These are phyloP conservation scores for Populus hybrid DNA, from an alignment of 441 rosid genomes.

Conservation along the genomic window DNA sequence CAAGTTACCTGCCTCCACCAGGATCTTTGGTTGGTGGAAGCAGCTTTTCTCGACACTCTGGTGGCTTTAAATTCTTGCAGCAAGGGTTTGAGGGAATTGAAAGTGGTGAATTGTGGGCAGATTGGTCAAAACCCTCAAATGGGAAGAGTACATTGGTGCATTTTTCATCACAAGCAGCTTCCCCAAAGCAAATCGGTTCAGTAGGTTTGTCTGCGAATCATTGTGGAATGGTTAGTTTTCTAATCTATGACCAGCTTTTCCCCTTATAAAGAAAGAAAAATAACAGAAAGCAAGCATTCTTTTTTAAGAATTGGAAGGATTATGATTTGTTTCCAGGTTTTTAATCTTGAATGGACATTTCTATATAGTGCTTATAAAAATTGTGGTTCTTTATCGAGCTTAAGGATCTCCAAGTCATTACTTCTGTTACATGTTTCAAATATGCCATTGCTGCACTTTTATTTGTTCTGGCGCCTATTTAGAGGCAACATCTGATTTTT, in stretches of 20 bases:
- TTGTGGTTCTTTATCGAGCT: background rate
- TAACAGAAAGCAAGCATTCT: background rate
- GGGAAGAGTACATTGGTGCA: constrained; percentile 31
- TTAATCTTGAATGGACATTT: background rate
- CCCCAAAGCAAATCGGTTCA: constrained; percentile 28
- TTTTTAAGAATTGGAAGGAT: background rate
- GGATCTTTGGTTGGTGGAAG: constrained; percentile 32
- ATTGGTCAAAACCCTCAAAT: constrained; percentile 31
- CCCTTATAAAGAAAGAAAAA: constrained; percentile 1
- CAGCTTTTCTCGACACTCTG: constrained; percentile 28
- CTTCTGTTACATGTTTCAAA: too few species aligned
- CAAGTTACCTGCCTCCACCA: constrained; percentile 22
- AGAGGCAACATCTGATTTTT: background rate
- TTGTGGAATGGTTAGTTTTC: constrained; percentile 48
- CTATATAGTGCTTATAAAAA: background rate
- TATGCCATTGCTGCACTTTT: too few species aligned
- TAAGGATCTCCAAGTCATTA: background rate
- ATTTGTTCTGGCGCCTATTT: background rate
- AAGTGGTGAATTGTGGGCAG: constrained; percentile 31
- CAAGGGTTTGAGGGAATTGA: constrained; percentile 36
- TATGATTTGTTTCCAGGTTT: background rate
- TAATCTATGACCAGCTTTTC: constrained; percentile 7
- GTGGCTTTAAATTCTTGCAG: constrained; percentile 22
- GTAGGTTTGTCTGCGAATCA: constrained; percentile 32
- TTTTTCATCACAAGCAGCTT: constrained; percentile 32